These are phyloP conservation scores for Aspergillus unguis DNA, from an alignment of 2,329 filamentous ascomycete species.

Conservation along the genomic window DNA sequence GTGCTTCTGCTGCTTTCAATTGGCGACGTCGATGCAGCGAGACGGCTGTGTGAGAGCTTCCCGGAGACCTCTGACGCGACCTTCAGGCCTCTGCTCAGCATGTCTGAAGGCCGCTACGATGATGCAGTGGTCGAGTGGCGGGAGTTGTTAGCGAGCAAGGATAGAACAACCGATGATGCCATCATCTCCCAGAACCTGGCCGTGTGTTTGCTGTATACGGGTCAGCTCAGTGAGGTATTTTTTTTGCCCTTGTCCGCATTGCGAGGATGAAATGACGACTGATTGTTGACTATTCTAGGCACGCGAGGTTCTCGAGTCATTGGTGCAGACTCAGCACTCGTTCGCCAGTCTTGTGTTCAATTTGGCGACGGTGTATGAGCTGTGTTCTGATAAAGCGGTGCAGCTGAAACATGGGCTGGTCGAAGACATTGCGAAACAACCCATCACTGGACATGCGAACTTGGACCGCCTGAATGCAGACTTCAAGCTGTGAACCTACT, in stretches of 20 bases:
- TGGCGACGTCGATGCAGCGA: constrained; percentile 70
- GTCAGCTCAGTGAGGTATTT: constrained; percentile 67
- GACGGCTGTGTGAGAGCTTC: constrained; percentile 47
- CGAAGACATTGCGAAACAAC: constrained; percentile 63
- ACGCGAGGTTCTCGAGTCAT: constrained; percentile 61
- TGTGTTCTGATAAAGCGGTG: constrained; percentile 74
- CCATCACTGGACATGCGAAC: constrained; percentile 53
- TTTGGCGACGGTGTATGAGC: constrained; percentile 83
- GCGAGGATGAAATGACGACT: constrained; percentile 4
- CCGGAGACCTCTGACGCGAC: constrained; percentile 40
- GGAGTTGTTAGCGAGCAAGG: constrained; percentile 47
- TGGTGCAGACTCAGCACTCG: constrained; percentile 61
- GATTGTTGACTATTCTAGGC: constrained; percentile 47
- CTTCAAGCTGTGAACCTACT: constrained; percentile 64
- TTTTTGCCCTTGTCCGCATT: not conserved
- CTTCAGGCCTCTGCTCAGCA: constrained; percentile 63
- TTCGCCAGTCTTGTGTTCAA: constrained; percentile 87
- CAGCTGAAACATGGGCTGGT: constrained; percentile 68
- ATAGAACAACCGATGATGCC: constrained; percentile 52
- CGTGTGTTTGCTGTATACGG: constrained; percentile 78
- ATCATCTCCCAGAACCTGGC: constrained; percentile 79
- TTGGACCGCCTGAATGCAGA: constrained; percentile 71
- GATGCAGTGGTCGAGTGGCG: constrained; percentile 63
- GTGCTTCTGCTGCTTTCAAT: constrained; percentile 73
- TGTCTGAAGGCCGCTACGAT: constrained; percentile 73